These are phyloP conservation scores for Glarea lozoyensis DNA, from an alignment of 495 filamentous ascomycete genomes.

Conservation along the genomic window DNA sequence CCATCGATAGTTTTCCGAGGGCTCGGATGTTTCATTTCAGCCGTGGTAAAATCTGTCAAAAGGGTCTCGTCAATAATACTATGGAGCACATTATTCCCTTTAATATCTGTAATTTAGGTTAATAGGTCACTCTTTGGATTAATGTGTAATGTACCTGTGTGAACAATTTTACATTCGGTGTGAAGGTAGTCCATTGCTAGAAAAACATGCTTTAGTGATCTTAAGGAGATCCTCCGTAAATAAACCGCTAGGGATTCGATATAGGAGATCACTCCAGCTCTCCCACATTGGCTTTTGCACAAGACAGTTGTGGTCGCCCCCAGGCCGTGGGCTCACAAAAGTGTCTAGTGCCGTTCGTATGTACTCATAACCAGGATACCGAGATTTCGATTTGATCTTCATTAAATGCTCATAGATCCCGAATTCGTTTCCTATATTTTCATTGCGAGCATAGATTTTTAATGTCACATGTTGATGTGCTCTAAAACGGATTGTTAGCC, in stretches of 20 bases:
- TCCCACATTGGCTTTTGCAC: not conserved
- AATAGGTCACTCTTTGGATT: no score
- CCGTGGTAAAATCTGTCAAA: constrained; percentile 6
- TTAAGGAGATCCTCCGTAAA: not conserved
- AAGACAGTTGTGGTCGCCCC: not conserved
- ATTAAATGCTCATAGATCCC: constrained; percentile 19
- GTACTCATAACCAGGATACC: constrained; percentile 15
- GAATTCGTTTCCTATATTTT: constrained; percentile 14
- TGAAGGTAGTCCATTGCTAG: constrained; percentile 23
- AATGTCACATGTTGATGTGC: not conserved
- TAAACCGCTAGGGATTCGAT: not conserved
- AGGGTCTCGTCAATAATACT: constrained; percentile 1
- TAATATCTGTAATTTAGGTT: constrained; percentile 7
- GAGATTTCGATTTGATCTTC: constrained; percentile 10
- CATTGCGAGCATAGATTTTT: constrained; percentile 8
- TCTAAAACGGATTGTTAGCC: no score
- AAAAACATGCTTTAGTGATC: constrained; percentile 15
- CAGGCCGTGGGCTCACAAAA: not conserved
- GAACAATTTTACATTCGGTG: constrained; percentile 21
- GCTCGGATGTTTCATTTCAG: constrained; percentile 7
- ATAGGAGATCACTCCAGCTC: not conserved
- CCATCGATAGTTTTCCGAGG: constrained; percentile 11
- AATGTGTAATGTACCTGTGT: no score
- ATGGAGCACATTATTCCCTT: constrained; percentile 10
- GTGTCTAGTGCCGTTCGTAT: constrained; percentile 9